These are phyloP conservation scores for Tricholoma terreum DNA, from an alignment of 768 basidiomycete genomes.

Conservation along the genomic window DNA sequence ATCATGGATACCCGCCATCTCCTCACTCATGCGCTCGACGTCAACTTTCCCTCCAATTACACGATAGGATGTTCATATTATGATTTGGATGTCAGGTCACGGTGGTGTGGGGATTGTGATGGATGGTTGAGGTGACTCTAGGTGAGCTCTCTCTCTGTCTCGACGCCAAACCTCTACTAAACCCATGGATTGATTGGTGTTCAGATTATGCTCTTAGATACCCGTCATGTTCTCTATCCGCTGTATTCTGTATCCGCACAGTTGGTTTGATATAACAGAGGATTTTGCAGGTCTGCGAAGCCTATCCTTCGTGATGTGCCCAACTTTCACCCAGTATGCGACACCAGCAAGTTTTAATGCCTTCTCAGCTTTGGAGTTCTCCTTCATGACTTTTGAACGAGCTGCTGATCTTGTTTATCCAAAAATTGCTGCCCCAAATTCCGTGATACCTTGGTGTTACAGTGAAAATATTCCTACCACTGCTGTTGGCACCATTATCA, in stretches of 20 bases:
- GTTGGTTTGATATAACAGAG: slow-evolving; percentile 3
- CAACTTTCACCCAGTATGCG: not conserved
- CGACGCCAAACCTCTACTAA: not conserved
- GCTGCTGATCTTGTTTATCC: slow-evolving; percentile 3
- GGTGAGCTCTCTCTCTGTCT: slow-evolving; percentile 2
- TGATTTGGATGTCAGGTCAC: not conserved
- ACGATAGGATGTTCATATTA: not conserved
- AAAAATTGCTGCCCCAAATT: slow-evolving; percentile 2
- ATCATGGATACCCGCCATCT: not conserved
- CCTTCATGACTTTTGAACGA: slow-evolving; percentile 1
- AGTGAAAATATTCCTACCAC: not conserved
- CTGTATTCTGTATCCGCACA: slow-evolving; percentile 2
- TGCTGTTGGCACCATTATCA: slow-evolving; percentile 1
- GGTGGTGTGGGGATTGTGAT: not conserved
- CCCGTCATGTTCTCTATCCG: not conserved
- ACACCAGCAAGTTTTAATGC: not conserved
- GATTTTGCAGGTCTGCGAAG: not conserved
- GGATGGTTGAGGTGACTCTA: slow-evolving; percentile 1
- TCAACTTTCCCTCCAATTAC: not conserved
- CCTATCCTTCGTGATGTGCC: not conserved
- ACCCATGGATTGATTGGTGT: not conserved
- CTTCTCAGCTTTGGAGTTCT: slow-evolving; percentile 1
- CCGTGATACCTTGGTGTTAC: slow-evolving; percentile 1
- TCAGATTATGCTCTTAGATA: slow-evolving; percentile 5
- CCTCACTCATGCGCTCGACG: not conserved